Conservation (phyloP, 805 yeast species). For the Metschnikowia sp. region DNA sequence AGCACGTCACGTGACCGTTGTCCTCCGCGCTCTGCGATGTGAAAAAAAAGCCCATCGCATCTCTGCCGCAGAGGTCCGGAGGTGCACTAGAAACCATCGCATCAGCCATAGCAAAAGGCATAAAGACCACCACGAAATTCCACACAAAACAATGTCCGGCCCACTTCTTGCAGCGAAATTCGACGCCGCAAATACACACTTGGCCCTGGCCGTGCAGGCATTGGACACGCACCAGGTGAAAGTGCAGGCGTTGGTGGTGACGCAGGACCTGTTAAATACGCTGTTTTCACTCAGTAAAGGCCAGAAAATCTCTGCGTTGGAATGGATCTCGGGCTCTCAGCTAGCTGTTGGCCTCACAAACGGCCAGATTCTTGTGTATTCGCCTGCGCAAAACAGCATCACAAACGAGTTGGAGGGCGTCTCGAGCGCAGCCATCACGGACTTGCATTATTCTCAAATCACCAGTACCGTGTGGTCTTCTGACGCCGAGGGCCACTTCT, state of each 20-base stretch:
- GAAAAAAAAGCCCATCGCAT: conserved; percentile 10
- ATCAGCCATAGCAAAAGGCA: neutral
- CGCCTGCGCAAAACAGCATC: conserved; percentile 62
- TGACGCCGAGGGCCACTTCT: conserved; percentile 55
- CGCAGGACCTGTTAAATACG: conserved; percentile 41
- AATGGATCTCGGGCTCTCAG: conserved; percentile 51
- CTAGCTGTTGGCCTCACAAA: conserved; percentile 62
- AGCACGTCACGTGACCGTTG: neutral
- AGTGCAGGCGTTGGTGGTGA: conserved; percentile 50
- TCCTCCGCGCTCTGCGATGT: neutral
- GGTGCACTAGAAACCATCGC: neutral
- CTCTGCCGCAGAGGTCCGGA: conserved; percentile 4
- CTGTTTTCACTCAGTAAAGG: conserved; percentile 54
- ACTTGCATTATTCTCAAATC: conserved; percentile 42
- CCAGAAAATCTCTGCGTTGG: conserved; percentile 44
- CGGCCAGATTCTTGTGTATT: conserved; percentile 63
- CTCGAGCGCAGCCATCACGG: conserved; percentile 44
- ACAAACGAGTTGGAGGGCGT: conserved; percentile 50
- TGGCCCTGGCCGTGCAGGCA: conserved; percentile 64
- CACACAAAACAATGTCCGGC: conserved; percentile 13
- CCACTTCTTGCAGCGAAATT: conserved; percentile 45
- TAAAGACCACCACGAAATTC: neutral
- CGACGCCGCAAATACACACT: conserved; percentile 59
- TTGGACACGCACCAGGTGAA: conserved; percentile 69
- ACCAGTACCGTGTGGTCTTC: conserved; percentile 54